A percentile compares a stretch with the other conserved stretches of the same genome.
Evolutionary conservation across 176 grass and related monocot genomes (phyloP).

Genomic region (Lolium perenne): DNA sequence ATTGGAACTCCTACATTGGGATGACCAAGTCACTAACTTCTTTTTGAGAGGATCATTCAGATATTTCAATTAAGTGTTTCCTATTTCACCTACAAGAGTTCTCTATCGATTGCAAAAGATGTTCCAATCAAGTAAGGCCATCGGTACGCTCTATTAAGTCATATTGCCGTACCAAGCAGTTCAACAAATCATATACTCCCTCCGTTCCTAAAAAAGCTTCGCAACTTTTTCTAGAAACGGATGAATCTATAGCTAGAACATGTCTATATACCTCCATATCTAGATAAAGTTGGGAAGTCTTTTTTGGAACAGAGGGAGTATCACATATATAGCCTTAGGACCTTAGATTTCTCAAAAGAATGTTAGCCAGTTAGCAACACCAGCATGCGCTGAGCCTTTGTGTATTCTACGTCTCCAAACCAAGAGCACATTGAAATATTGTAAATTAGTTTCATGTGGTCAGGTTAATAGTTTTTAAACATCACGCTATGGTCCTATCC

Average conservation of each 20-base stretch:
- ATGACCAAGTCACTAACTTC: background rate
- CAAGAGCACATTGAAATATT: background rate
- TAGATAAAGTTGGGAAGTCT: too few species aligned
- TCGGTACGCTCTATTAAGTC: background rate
- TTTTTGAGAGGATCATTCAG: background rate
- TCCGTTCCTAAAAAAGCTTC: too few species aligned
- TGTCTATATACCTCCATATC: too few species aligned
- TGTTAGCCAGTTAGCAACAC: background rate
- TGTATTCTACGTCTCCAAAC: background rate
- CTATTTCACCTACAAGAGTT: background rate
- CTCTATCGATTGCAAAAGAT: background rate
- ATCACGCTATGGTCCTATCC: background rate
- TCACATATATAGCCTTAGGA: background rate
- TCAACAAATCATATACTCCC: background rate
- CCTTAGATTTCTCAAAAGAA: background rate
- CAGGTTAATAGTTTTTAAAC: background rate
- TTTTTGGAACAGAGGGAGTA: too few species aligned
- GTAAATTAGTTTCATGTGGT: slow-evolving; percentile 6
- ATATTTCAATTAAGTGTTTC: background rate
- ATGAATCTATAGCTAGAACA: too few species aligned
- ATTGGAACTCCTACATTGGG: background rate
- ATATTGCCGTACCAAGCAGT: slow-evolving; percentile 11
- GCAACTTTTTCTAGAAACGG: too few species aligned
- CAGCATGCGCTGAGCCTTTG: background rate
- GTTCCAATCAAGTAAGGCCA: background rate